Conservation (phyloP, 73 alveolate genomes). For the Paramecium sonneborni region DNA sequence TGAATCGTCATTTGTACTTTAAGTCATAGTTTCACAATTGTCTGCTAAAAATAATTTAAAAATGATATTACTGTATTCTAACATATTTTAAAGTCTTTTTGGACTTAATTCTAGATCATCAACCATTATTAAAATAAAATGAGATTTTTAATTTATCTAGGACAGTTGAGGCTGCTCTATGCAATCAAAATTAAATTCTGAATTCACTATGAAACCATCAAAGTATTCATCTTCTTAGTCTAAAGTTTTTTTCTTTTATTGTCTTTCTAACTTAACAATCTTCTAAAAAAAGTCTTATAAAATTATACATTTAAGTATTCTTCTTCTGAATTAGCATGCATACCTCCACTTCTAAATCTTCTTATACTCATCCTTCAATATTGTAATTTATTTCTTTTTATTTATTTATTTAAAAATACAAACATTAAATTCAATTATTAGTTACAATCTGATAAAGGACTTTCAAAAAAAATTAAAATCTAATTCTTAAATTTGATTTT, state of each 20-base stretch:
- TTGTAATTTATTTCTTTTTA: not conserved
- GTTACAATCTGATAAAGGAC: not conserved
- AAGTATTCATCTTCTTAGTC: not conserved
- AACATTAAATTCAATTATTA: not conserved
- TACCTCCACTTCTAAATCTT: conserved; percentile 21
- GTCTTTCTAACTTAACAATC: not conserved
- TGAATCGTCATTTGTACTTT: conserved; percentile 2
- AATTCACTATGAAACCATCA: conserved; percentile 13
- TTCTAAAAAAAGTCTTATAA: not conserved
- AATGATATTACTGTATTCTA: not conserved
- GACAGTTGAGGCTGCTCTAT: not conserved
- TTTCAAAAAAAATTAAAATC: not conserved
- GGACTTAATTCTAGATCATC: conserved; percentile 15
- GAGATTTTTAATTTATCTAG: not conserved
- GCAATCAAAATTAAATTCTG: not conserved
- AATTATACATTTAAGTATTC: conserved; percentile 8
- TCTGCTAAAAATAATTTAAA: not conserved
- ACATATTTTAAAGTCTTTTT: not conserved
- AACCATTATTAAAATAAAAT: not conserved
- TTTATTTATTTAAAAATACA: not conserved
- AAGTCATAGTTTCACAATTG: not conserved
- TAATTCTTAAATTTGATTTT: not conserved
- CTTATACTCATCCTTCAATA: not conserved
- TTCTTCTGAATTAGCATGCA: conserved; percentile 31
- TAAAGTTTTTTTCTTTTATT: not conserved